A percentile compares a stretch with the other conserved stretches of the same genome.
Evolutionary conservation across 495 filamentous ascomycete genomes (phyloP).

Genomic region (Cercophora sp.): DNA sequence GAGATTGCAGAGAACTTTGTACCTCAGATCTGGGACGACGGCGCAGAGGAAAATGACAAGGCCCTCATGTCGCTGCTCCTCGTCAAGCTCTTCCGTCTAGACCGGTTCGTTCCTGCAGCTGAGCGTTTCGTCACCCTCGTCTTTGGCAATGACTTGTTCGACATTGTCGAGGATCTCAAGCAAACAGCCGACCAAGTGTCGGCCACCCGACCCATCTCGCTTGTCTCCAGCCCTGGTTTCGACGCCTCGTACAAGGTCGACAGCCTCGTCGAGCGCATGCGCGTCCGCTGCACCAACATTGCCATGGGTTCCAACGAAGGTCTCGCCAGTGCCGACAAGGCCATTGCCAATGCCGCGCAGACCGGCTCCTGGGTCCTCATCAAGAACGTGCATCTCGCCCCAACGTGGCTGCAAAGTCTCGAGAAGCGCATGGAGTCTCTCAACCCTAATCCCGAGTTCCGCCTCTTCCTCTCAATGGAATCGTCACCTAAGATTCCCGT

Average conservation of each 20-base stretch:
- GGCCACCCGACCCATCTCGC: slow-evolving; percentile 78
- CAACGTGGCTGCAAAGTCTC: slow-evolving; percentile 91
- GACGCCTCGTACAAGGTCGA: slow-evolving; percentile 99
- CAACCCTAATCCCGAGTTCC: slow-evolving; percentile 90
- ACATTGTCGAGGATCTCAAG: slow-evolving; percentile 77
- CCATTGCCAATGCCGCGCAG: slow-evolving; percentile 87
- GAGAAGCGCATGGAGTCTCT: slow-evolving; percentile 95
- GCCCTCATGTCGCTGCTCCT: slow-evolving; percentile 81
- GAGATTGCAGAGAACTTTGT: slow-evolving; percentile 85
- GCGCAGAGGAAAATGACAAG: slow-evolving; percentile 61
- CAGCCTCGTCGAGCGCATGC: slow-evolving; percentile 78
- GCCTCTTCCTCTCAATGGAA: slow-evolving; percentile 97
- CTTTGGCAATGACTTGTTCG: slow-evolving; percentile 80
- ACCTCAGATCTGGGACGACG: slow-evolving; percentile 71
- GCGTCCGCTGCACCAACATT: slow-evolving; percentile 85
- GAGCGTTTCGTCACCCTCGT: slow-evolving; percentile 86
- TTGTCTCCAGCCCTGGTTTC: slow-evolving; percentile 93
- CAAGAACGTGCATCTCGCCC: slow-evolving; percentile 98
- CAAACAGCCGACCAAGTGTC: slow-evolving; percentile 80
- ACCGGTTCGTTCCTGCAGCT: slow-evolving; percentile 87
- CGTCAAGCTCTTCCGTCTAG: slow-evolving; percentile 90
- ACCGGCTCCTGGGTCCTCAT: slow-evolving; percentile 93
- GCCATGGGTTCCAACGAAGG: slow-evolving; percentile 98
- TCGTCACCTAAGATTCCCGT: slow-evolving; percentile 94
- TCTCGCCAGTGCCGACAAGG: slow-evolving; percentile 86